phyloP scores from a whole-genome alignment of 1,284 basidiomycete genomes.

The Wolfiporia cocos region DNA sequence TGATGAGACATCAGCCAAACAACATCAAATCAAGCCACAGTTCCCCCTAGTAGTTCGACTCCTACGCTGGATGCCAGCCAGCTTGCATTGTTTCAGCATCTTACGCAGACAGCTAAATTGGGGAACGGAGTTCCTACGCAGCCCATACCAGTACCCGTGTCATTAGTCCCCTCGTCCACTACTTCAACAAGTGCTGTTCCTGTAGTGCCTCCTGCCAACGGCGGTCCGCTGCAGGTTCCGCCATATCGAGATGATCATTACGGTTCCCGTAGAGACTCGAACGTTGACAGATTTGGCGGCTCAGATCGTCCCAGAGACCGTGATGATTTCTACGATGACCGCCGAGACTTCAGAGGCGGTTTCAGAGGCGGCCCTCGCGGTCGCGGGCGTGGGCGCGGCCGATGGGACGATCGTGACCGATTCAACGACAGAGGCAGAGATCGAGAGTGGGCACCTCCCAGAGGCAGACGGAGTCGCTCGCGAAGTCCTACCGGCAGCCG shows the following conservation, averaged over 20 bases:
- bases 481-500: constrained; percentile 57
- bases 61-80: constrained; percentile 47
- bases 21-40: constrained; percentile 42
- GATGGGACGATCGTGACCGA: constrained; percentile 41
- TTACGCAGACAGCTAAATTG: constrained; percentile 53
- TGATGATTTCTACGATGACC: constrained; percentile 33
- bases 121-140: constrained; percentile 29
- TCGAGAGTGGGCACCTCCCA: constrained; percentile 31
- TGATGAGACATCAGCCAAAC: constrained; percentile 46
- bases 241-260: constrained; percentile 39
- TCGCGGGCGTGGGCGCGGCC: constrained; percentile 39
- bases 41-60: constrained; percentile 21
- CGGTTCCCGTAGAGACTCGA: constrained; percentile 37
- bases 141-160: constrained; percentile 23
- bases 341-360: constrained; percentile 30
- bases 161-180: constrained; percentile 27
- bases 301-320: constrained; percentile 41
- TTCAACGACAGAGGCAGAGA: constrained; percentile 35
- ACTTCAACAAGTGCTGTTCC: constrained; percentile 25
- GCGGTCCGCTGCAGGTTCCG: constrained; percentile 28
- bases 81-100: constrained; percentile 65
- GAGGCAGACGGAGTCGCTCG: constrained; percentile 56
- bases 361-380: constrained; percentile 40
- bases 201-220: constrained; percentile 27
- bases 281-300: constrained; percentile 41